A percentile compares a stretch with the other conserved stretches of the same genome.
phyloP scores from a whole-genome alignment of 2,329 filamentous ascomycete species.

The Ophiostoma australiae region DNA sequence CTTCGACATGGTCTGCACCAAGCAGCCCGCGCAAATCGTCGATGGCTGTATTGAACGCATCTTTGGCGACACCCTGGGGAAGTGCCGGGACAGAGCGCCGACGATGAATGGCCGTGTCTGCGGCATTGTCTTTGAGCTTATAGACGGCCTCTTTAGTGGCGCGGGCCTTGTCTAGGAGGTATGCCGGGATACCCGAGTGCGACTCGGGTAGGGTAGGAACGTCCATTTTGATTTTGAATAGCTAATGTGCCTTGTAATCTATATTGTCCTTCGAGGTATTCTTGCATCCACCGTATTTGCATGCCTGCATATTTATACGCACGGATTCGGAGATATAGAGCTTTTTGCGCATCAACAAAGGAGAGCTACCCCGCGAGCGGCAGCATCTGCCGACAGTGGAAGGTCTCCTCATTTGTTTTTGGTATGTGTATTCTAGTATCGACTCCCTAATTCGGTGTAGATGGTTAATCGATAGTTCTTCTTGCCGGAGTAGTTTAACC shows the following conservation, averaged over 20 bases:
- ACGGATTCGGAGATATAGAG: not conserved
- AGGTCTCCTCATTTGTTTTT: not conserved
- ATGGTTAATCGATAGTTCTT: not conserved
- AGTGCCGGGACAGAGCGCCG: slow-evolving; percentile 35
- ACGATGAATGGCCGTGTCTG: slow-evolving; percentile 27
- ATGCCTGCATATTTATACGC: not conserved
- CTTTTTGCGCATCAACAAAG: not conserved
- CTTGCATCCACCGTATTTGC: not conserved
- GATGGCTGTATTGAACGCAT: slow-evolving; percentile 33
- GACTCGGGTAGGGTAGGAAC: not conserved
- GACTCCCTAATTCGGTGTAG: not conserved
- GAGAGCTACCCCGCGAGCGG: slow-evolving; percentile 20
- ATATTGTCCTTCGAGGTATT: not conserved
- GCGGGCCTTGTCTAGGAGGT: not conserved
- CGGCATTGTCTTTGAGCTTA: slow-evolving; percentile 33
- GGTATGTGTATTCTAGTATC: not conserved
- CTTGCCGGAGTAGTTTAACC: not conserved
- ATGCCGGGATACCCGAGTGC: not conserved
- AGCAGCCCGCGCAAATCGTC: not conserved
- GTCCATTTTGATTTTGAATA: not conserved
- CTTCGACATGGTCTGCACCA: not conserved
- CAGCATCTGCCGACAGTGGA: slow-evolving; percentile 21
- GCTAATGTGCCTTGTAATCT: not conserved
- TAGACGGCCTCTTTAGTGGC: not conserved
- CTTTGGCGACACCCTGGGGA: slow-evolving; percentile 37